A percentile compares a stretch with the other conserved stretches of the same genome.
Evolutionary conservation across 257 asterid genomes (phyloP).

Genomic region (Penstemon newberryi): DNA sequence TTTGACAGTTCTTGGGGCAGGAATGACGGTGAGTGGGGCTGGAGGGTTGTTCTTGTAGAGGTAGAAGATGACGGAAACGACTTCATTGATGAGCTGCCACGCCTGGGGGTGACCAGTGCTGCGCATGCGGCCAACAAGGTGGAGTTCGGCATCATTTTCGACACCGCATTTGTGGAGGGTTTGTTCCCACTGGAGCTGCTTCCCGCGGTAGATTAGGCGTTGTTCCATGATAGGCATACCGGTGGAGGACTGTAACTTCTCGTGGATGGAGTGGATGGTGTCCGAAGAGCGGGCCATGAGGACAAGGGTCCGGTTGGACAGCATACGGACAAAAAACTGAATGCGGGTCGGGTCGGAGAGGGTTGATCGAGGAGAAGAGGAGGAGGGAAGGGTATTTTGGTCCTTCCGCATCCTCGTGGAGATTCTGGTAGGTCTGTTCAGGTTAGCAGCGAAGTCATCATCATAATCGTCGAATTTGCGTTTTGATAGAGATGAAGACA

Average conservation of each 20-base stretch:
- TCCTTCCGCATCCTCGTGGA: too few species aligned
- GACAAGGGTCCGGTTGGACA: conserved; percentile 61
- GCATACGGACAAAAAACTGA: conserved; percentile 26
- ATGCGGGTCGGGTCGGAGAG: too few species aligned
- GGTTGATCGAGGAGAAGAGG: too few species aligned
- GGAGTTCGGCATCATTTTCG: conserved; percentile 63
- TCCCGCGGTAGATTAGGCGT: conserved; percentile 66
- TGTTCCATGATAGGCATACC: conserved; percentile 64
- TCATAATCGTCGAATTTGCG: too few species aligned
- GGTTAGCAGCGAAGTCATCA: too few species aligned
- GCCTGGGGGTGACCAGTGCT: conserved; percentile 82
- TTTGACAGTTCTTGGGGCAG: conserved; percentile 34
- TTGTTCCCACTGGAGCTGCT: conserved; percentile 75
- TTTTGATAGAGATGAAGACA: too few species aligned
- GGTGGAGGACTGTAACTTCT: conserved; percentile 48
- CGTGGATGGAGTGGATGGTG: conserved; percentile 52
- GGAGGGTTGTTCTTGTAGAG: conserved; percentile 42
- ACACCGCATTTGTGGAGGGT: conserved; percentile 56
- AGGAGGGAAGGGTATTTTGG: too few species aligned
- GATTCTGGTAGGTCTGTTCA: too few species aligned
- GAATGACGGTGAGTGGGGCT: not conserved
- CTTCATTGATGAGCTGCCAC: conserved; percentile 65
- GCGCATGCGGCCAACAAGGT: conserved; percentile 75
- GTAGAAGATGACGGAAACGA: conserved; percentile 46
- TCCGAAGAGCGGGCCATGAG: conserved; percentile 57